Evolutionary conservation across 257 asterid genomes (phyloP).

Genomic region (Ligustrum vulgare): DNA sequence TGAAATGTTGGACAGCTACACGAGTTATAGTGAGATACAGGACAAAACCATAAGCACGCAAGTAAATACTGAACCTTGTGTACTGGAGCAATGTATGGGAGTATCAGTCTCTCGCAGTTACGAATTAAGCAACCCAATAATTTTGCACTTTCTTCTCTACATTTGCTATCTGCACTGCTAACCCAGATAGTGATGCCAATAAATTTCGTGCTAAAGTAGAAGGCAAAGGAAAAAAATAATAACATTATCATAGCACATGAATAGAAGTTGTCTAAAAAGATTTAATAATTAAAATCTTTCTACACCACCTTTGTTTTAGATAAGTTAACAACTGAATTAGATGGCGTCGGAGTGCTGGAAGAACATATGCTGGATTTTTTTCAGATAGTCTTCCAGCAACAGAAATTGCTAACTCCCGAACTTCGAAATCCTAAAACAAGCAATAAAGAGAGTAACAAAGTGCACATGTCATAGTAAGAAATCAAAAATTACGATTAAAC

Average conservation of each 20-base stretch:
- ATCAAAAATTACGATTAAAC: slow-evolving; percentile 8
- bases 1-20: slow-evolving; percentile 34
- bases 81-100: slow-evolving; percentile 95
- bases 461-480: slow-evolving; percentile 11
- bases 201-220: slow-evolving; percentile 14
- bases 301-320: slow-evolving; percentile 84
- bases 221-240: slow-evolving; percentile 9
- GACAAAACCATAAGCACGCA: slow-evolving; percentile 7
- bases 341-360: slow-evolving; percentile 99
- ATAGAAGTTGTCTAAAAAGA: slow-evolving; percentile 20
- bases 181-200: slow-evolving; percentile 41
- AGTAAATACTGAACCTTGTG: slow-evolving; percentile 69
- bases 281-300: slow-evolving; percentile 16
- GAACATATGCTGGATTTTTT: slow-evolving; percentile 98
- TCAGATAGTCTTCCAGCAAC: slow-evolving; percentile 97
- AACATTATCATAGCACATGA: background rate
- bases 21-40: slow-evolving; percentile 25
- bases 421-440: slow-evolving; percentile 71
- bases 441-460: slow-evolving; percentile 23
- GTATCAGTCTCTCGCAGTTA: slow-evolving; percentile 88
- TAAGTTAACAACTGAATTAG: slow-evolving; percentile 92
- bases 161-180: slow-evolving; percentile 94
- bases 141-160: slow-evolving; percentile 99
- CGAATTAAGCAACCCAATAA: slow-evolving; percentile 97
- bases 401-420: slow-evolving; percentile 88